Base-by-base conservation (phyloP, 1,284 basidiomycete species). In the Leccinum subrobustum region DNA sequence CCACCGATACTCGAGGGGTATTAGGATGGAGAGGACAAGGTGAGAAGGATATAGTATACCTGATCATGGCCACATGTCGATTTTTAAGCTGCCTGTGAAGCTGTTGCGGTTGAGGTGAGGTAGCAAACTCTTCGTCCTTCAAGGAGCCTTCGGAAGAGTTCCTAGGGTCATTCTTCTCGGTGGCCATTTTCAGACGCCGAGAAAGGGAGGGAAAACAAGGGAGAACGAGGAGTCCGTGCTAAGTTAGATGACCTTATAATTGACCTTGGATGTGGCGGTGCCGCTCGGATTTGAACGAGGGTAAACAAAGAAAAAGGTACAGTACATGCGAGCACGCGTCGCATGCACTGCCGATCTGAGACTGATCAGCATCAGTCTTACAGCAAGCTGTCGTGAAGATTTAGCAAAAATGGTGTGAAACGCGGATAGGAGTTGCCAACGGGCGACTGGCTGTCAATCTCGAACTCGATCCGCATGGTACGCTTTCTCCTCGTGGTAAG, bases 1-100 rank as follows among this genome's bases (percentile, higher is more conserved):
- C 89, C 88, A 57, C 84, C 84, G 55, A 86, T 87, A 77, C 79
- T 81, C 23, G 4, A 56, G 3, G 31, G 27, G 14, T 8, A 3
- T 52, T 16, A 25, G 20, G 47, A 31, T 4, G 12, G 33, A 3
- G 18, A 4, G n/a, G 27, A 18, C 27, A 23, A 12, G 35, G 14
- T 4, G 12, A 39, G 18, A 5, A 8, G 8, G 4, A 8, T 12
- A 6, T 12, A 48, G 60, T 4, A 39, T 61, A 84, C 85, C 85
- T 87, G 62, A 88, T 88, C 87, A 88, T 88, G 37, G 87, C 84
- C 58, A 88, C 78, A 71, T 88, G 86, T 5, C 87, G 77, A 67
- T 86, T 87, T 72, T 88, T 88, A 62, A 88, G 75, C 73, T 87
- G 83, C 44, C 86, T 79, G 11, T 79, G 75, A 39, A 88, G 81